Percentiles rank a stretch among this genome's conserved stretches.
Conservation (phyloP, 169 alveolate genomes). For the Amoebophrya sp. region DNA sequence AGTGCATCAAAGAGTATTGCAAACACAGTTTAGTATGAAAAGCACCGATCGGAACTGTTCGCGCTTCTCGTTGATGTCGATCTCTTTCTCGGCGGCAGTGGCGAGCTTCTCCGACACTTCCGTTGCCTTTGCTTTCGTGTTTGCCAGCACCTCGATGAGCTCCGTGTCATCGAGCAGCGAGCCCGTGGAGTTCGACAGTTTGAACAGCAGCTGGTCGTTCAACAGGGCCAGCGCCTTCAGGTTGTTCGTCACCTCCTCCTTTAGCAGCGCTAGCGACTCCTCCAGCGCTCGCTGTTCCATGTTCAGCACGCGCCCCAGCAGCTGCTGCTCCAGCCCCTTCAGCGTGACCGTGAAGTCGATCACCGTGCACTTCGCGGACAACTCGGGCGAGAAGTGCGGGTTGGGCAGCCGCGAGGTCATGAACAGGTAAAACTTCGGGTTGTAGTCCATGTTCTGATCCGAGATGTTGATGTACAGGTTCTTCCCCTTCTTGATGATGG, state of each 20-base stretch:
- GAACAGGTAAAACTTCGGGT: conserved; percentile 70
- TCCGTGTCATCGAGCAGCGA: conserved; percentile 85
- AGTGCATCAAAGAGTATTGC: too few species aligned
- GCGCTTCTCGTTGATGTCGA: conserved; percentile 81
- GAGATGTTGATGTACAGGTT: conserved; percentile 57
- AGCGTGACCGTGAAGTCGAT: conserved; percentile 93
- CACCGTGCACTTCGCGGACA: conserved; percentile 87
- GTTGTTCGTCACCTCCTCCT: conserved; percentile 56
- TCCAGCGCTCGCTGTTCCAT: conserved; percentile 83
- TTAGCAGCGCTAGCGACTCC: conserved; percentile 55
- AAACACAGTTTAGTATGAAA: too few species aligned
- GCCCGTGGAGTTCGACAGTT: conserved; percentile 79
- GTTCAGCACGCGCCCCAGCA: conserved; percentile 84
- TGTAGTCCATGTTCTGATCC: conserved; percentile 75
- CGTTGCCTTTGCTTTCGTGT: conserved; percentile 77
- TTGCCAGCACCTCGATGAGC: conserved; percentile 80
- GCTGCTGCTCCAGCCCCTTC: conserved; percentile 86
- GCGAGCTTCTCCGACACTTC: conserved; percentile 77
- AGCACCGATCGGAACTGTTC: conserved; percentile 79
- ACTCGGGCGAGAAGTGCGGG: conserved; percentile 87
- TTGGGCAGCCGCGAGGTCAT: conserved; percentile 81
- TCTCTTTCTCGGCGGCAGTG: conserved; percentile 45
- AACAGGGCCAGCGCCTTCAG: conserved; percentile 72
- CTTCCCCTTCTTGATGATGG: conserved; percentile 70
- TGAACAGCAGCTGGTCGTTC: conserved; percentile 68